Evolutionary conservation across 2,329 filamentous ascomycete species (phyloP), one percentile per base, ranked within the genome.

Genomic region (Microascus cirrosus): DNA sequence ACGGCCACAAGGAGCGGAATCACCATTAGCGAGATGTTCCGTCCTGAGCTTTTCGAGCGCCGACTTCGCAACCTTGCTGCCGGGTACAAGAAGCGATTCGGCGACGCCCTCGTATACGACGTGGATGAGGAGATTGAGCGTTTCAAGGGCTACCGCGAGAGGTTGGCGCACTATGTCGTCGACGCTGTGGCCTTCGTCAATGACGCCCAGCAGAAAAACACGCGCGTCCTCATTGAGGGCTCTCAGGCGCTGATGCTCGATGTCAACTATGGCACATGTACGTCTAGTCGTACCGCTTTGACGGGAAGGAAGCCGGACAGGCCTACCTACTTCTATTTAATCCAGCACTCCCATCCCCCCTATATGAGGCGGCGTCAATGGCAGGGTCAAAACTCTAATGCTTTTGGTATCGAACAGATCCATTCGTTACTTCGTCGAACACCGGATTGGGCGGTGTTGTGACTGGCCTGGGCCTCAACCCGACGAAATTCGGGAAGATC

Each of bases 31-130:
- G 86, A 90, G 58, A 75, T 90, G 61, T 89, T 90, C 67, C 74
- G 87, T 67, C 77, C 82, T 67, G 74, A 79, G 48, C 67, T 77
- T 8, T 90, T 91, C 63, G 86, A 89, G 71, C 66, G 70, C 48
- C 87, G 87, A 69, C 71, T 91, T 51, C 77, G 84, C 48, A 71
- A 74, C 25, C 72, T 91, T 54, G 85, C 80, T 10, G 63, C 70
- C 6, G 83, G 81, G n/a, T 87, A 80, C 71, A 78, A 83, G 73
- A 84, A 86, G 73, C 76, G 85, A 56, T 90, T 83, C 64, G 86
- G 87, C 8, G 81, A 86, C 62, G 70, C 88, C 28, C 71, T 87
- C 58, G 68, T 82, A 62, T 82, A 83, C 67, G 83, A 90, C 61
- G 77, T 85, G 7, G 85, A 91, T 63, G 83, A 84, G 36, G 87